Conservation (phyloP, 23 red algal species). For the Gracilaria domingensis region DNA sequence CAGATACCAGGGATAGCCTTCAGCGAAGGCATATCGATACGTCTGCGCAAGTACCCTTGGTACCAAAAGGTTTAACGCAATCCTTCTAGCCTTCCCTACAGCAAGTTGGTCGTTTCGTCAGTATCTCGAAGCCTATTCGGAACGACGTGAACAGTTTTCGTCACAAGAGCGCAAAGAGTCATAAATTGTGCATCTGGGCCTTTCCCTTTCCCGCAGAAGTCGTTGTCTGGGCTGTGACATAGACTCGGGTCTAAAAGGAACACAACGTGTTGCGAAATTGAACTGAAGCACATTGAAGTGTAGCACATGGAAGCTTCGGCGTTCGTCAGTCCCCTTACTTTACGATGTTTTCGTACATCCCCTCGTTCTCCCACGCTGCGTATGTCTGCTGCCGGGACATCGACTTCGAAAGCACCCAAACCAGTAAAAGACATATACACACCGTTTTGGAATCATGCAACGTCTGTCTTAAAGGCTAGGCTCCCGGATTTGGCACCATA, state of each 20-base stretch:
- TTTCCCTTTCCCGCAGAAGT: too few relatives aligned
- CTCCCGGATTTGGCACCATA: slow-evolving; percentile 76
- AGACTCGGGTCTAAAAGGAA: neutral
- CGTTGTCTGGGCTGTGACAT: too few relatives aligned
- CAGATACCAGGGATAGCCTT: too few relatives aligned
- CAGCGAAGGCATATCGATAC: too few relatives aligned
- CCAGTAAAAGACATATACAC: slow-evolving; percentile 85
- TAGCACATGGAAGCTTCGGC: neutral
- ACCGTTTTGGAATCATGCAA: slow-evolving; percentile 88
- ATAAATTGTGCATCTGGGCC: too few relatives aligned
- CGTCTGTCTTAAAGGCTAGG: slow-evolving; percentile 61
- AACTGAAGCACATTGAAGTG: neutral
- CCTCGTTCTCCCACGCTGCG: neutral
- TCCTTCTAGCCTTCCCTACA: too few relatives aligned
- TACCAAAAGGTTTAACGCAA: too few relatives aligned
- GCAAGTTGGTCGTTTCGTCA: too few relatives aligned
- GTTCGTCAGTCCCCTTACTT: neutral
- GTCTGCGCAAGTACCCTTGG: too few relatives aligned
- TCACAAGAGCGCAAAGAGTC: too few relatives aligned
- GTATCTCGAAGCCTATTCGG: too few relatives aligned
- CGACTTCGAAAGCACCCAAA: slow-evolving; percentile 12
- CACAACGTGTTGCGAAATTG: neutral
- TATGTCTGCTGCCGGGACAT: slow-evolving; percentile 40
- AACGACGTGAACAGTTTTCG: too few relatives aligned
- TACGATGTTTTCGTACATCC: neutral